phyloP scores from a whole-genome alignment of 768 basidiomycete genomes.

The Trametes meyenii region DNA sequence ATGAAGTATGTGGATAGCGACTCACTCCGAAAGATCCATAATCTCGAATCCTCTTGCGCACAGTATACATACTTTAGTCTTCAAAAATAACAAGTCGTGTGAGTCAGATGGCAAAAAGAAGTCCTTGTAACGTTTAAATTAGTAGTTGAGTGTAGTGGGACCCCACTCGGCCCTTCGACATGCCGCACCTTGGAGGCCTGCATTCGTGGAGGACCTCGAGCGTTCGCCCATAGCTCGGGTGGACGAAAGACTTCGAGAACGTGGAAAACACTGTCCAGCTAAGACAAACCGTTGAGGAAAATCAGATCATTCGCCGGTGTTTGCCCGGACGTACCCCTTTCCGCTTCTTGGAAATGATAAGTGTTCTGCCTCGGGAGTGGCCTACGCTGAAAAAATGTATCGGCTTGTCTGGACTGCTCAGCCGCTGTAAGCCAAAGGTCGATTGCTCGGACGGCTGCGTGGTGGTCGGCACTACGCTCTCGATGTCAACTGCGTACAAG shows the following conservation, averaged over 20 bases:
- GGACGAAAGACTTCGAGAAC: conserved; percentile 83
- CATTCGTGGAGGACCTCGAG: conserved; percentile 77
- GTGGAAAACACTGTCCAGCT: conserved; percentile 88
- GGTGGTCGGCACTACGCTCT: conserved; percentile 49
- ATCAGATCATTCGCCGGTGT: not conserved
- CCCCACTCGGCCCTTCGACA: no score
- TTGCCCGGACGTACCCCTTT: conserved; percentile 2
- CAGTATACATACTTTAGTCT: conserved; percentile 19
- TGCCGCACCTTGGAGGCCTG: conserved; percentile 1
- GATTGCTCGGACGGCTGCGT: conserved; percentile 27
- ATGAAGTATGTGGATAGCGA: not conserved
- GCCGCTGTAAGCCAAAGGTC: conserved; percentile 44
- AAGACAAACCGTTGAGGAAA: not conserved
- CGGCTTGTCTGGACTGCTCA: conserved; percentile 43
- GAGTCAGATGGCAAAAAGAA: conserved; percentile 90
- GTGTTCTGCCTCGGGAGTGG: conserved; percentile 45
- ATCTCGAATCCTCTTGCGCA: conserved; percentile 17
- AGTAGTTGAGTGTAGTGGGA: not conserved
- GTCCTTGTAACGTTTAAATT: conserved; percentile 44
- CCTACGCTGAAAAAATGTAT: conserved; percentile 57
- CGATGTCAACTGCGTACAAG: conserved; percentile 49
- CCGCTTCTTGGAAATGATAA: conserved; percentile 48
- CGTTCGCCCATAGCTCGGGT: conserved; percentile 62
- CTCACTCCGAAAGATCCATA: conserved; percentile 18
- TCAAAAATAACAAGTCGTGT: conserved; percentile 43